Conservation (phyloP, 441 rosid species). For the Adansonia gregorii region DNA sequence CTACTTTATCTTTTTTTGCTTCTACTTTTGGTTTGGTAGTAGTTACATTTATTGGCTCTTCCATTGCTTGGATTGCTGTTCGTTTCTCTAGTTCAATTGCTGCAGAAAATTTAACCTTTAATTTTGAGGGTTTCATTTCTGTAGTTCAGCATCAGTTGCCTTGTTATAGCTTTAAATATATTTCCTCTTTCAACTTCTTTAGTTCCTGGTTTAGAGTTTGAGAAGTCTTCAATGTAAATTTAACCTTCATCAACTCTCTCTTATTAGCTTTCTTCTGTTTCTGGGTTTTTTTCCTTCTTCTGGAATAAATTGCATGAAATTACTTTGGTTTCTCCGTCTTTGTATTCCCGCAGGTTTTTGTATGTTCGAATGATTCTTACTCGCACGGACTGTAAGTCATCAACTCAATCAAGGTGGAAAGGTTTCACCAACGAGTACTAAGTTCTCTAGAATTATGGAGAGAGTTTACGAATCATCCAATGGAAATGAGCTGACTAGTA, state of each 20-base stretch:
- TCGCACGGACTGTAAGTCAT: slow-evolving; percentile 29
- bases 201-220: neutral
- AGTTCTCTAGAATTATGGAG: slow-evolving; percentile 48
- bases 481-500: slow-evolving; percentile 38
- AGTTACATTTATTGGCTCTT: slow-evolving; percentile 26
- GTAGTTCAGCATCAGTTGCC: slow-evolving; percentile 11
- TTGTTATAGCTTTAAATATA: neutral
- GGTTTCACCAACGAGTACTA: slow-evolving; percentile 30
- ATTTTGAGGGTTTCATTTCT: slow-evolving; percentile 13
- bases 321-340: slow-evolving; percentile 27
- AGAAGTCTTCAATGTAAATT: neutral
- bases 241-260: neutral
- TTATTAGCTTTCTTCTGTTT: neutral
- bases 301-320: slow-evolving; percentile 23
- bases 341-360: slow-evolving; percentile 38
- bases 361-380: slow-evolving; percentile 22
- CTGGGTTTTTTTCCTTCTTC: slow-evolving; percentile 14
- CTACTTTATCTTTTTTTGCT: slow-evolving; percentile 38
- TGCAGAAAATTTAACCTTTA: neutral
- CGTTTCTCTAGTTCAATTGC: slow-evolving; percentile 20
- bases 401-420: slow-evolving; percentile 33
- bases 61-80: slow-evolving; percentile 20
- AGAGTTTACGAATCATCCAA: slow-evolving; percentile 51
- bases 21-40: slow-evolving; percentile 30
- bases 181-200: neutral